Evolutionary conservation across 192 early-diverging fungal genomes (phyloP), one percentile per base, ranked within the genome.

Genomic region (Gamsiella multidivaricata): DNA sequence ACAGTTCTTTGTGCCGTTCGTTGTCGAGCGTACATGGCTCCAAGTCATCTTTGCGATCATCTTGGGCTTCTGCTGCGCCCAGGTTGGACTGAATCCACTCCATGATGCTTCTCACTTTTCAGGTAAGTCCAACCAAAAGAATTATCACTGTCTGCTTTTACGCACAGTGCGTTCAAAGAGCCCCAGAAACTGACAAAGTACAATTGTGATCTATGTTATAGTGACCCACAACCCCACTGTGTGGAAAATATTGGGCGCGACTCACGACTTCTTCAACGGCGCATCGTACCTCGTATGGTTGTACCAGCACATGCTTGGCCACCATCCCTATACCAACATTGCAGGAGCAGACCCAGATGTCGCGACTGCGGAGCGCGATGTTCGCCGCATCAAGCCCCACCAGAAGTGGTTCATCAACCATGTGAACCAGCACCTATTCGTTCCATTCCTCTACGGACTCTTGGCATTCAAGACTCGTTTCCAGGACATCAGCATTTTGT

Each of bases 241-340:
- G 9, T 88, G 87, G 87, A 83, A 80, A 23, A 66, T 83, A 25
- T 50, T 88, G 42, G 83, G 85, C 20, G 81, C 87, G 31, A 85
- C 82, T 20, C 87, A 88, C 54, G 87, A 88, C 47, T 86, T 88
- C 64, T 70, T 86, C 54, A 88, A 88, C 65, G 87, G 87, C 18
- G 69, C 83, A 5, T 87, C 85, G 28, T 83, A 84, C 58, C 68
- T 88, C 9, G 76, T 84, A 12, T 88, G 87, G 87, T 69, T 80
- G 64, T 88, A 88, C 62, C 87, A 88, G 63, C 87, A 88, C 60
- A 74, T 79, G 65, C 60, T 88, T 12, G 87, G 87, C 7, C 87
- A 88, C 55, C 87, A 88, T 56, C 81, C 85, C 22, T 88, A 87
- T 53, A 88, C 87, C 53, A 88, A 88, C 61, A 82, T 88, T 54